These are phyloP conservation scores for Eucalyptus guilfoylei DNA, from an alignment of 345 rosid species.

Conservation along the genomic window DNA sequence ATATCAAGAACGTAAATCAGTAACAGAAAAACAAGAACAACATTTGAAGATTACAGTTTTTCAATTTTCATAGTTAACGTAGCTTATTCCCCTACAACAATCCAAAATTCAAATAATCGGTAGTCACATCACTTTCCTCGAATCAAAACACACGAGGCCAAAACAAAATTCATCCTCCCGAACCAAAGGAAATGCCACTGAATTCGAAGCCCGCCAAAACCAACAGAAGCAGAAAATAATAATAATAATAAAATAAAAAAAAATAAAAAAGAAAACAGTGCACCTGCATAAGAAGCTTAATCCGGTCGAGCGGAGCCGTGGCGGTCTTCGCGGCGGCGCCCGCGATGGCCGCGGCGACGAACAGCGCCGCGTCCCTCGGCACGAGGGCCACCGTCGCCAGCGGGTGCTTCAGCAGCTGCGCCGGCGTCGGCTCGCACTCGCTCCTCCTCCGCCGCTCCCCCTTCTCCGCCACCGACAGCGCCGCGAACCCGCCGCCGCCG, in stretches of 20 bases:
- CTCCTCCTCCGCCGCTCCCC: slow-evolving; percentile 3
- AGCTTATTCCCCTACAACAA: neutral
- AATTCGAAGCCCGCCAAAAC: neutral
- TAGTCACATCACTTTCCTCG: neutral
- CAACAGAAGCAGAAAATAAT: neutral
- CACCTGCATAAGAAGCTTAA: slow-evolving; percentile 97
- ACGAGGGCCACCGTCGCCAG: slow-evolving; percentile 54
- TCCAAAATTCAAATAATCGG: neutral
- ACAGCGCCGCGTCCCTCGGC: slow-evolving; percentile 69
- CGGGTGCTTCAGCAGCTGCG: slow-evolving; percentile 71
- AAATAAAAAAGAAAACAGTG: neutral
- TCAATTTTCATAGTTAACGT: neutral
- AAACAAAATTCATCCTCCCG: neutral
- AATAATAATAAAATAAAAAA: no score
- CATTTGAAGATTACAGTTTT: neutral
- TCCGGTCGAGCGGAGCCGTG: slow-evolving; percentile 94
- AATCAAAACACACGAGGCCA: neutral
- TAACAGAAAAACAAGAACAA: neutral
- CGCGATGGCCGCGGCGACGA: slow-evolving; percentile 84
- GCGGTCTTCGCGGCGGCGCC: slow-evolving; percentile 95
- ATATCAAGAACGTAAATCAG: neutral
- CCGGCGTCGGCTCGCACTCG: slow-evolving; percentile 41
- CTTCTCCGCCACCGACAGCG: slow-evolving; percentile 52
- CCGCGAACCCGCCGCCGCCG: slow-evolving; percentile 35
- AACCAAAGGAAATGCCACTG: neutral